Base-by-base conservation (phyloP, 2,329 filamentous ascomycete genomes). In the Periconia macrospinosa region DNA sequence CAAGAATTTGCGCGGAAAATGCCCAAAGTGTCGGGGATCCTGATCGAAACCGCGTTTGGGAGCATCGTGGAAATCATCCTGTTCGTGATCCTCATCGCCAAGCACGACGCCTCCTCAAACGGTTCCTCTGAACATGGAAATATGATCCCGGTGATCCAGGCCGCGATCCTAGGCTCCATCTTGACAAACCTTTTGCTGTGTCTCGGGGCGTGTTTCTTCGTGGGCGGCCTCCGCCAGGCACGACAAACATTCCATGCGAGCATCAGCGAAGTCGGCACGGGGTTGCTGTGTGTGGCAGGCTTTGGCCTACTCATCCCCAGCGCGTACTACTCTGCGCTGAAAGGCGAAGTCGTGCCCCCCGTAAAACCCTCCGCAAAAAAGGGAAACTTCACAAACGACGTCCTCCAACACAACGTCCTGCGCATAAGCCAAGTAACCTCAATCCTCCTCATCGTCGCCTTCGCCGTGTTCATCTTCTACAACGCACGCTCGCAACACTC, bases 61-160 rank as follows among this genome's bases (percentile, higher is more conserved):
- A 89, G 88, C 1, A 76, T 91, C 13, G 89, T 94, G 47, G 91
- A 95, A 70, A 87, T 94, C 54, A 83, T 94, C 47, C 77, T 94
- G 19, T 93, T 94, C 73, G 85, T 92, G 76, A 83, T 92, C 5
- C 76, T 94, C 37, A 81, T 94, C 50, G 72, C 75, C 41, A 81
- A 79, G 80, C 71, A 71, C 41, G 56, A 86, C n/a, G n/a, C n/a
- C n/a, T 27, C 23, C 3, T 27, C 23, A 27, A 60, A 72, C n/a
- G 70, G 74, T 8, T 75, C 73, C 14, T 71, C 67, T 19, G 70
- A 71, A 46, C 67, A 72, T 41, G 67, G 67, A 15, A 68, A 69
- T 19, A 54, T 68, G 11, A 65, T 87, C 56, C 79, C 82, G n/a
- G 89, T 94, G 61, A 90, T 95, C 62, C 85, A 91, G 67, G 90